These are phyloP conservation scores for Phytophthora sp. DNA, from an alignment of 352 stramenopile genomes.

Conservation along the genomic window DNA sequence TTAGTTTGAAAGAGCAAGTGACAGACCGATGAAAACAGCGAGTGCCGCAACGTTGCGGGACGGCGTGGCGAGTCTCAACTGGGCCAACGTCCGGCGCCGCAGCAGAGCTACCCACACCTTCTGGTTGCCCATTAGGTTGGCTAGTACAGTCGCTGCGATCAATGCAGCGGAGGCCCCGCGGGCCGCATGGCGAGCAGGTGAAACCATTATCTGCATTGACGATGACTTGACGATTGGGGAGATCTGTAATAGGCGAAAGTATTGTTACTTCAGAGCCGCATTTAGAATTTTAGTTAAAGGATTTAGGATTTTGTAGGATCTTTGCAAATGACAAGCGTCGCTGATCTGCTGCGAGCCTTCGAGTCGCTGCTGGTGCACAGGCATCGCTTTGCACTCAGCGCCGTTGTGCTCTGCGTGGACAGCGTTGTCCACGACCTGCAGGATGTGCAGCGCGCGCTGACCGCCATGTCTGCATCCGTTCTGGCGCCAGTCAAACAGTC, in stretches of 20 bases:
- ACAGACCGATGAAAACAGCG: constrained; percentile 67
- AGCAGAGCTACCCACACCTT: constrained; percentile 28
- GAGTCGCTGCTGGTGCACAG: constrained; percentile 52
- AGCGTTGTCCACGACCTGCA: constrained; percentile 18
- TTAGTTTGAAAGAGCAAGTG: background rate
- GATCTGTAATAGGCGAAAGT: no score
- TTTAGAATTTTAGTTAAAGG: no score
- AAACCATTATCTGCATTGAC: background rate
- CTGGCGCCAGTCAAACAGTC: constrained; percentile 1
- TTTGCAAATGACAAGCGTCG: constrained; percentile 6
- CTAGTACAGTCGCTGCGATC: constrained; percentile 22
- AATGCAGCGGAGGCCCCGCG: constrained; percentile 41
- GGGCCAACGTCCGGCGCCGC: constrained; percentile 13
- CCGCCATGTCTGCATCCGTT: background rate
- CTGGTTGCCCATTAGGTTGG: constrained; percentile 43
- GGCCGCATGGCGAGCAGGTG: constrained; percentile 37
- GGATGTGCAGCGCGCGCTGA: constrained; percentile 14
- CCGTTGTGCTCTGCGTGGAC: constrained; percentile 33
- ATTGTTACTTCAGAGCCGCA: no score
- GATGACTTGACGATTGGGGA: constrained; percentile 2
- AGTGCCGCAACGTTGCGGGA: constrained; percentile 56
- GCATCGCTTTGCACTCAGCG: constrained; percentile 44
- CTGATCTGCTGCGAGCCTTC: constrained; percentile 38
- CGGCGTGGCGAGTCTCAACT: constrained; percentile 32
- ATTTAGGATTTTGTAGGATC: no score